A percentile compares a stretch with the other conserved stretches of the same genome.
phyloP scores from a whole-genome alignment of 148 eudicot species.

The Nepenthes mirabilis region DNA sequence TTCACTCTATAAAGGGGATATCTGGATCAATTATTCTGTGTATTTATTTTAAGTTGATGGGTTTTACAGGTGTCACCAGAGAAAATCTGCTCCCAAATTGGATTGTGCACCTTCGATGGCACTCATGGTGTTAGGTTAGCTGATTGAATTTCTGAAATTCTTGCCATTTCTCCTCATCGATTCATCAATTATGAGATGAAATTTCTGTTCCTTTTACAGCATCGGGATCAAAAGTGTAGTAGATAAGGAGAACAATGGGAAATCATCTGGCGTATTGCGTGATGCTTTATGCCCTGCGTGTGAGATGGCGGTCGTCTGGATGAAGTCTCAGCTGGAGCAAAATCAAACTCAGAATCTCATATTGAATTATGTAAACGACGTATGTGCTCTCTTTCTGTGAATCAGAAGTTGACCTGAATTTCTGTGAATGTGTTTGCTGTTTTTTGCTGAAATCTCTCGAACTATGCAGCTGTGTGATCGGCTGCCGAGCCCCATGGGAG shows the following conservation, averaged over 20 bases:
- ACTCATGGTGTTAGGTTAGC: conserved; percentile 67
- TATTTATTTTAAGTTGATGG: not conserved
- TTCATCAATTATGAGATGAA: not conserved
- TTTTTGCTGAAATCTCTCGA: conserved; percentile 8
- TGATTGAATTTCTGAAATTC: not conserved
- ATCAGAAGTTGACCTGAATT: not conserved
- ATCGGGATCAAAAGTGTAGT: conserved; percentile 71
- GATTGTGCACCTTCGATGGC: conserved; percentile 81
- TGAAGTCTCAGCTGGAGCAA: conserved; percentile 54
- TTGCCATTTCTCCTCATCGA: not conserved
- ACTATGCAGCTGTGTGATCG: conserved; percentile 68
- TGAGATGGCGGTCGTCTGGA: conserved; percentile 92
- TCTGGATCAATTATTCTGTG: not conserved
- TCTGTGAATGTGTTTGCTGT: not conserved
- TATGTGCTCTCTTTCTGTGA: conserved; percentile 1
- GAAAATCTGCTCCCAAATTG: conserved; percentile 80
- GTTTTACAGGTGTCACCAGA: conserved; percentile 48
- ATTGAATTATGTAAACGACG: conserved; percentile 54
- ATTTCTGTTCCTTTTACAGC: conserved; percentile 17
- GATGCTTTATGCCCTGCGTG: conserved; percentile 65
- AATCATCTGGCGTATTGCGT: conserved; percentile 17
- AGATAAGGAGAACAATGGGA: conserved; percentile 27
- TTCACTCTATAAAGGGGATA: too few relatives aligned
- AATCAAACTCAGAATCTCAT: conserved; percentile 64
- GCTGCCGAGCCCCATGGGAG: conserved; percentile 86